Evolutionary conservation across 2,329 filamentous ascomycete species (phyloP), one percentile per base, ranked within the genome.

Genomic region (Diaporthe sp.): DNA sequence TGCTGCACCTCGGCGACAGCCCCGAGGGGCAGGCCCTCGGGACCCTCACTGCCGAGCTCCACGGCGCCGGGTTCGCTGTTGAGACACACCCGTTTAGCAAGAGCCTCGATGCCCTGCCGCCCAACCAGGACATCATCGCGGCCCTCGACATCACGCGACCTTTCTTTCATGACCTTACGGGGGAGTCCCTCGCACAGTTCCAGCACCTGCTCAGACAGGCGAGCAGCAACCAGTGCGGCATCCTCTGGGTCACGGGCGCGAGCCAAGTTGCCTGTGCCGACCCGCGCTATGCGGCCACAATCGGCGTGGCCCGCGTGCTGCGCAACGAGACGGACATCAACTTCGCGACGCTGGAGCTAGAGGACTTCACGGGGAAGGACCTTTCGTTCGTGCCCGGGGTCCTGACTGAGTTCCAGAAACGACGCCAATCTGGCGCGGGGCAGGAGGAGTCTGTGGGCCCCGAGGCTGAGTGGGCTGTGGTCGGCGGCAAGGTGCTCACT

Each of bases 181-280:
- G 31, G 22, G 47, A 8, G n/a, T n/a, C n/a, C n/a, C 34, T 73
- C 4, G 17, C 22, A 2, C 34, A n/a, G 15, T 65, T 73, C 47
- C 71, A 63, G 13, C 25, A 58, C 44, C 57, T 63, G 22, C 13
- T 61, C 37, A 42, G 22, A 1, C 39, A 44, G 34, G 49, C 22
- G 13, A 39, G 20, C 4, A 47, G 25, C 22, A 37, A 20, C 17
- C 22, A 65, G 47, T n/a, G 42, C n/a, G 71, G 76, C 6, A 58
- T 83, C 31, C 75, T 84, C 8, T 85, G 83, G 83, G 63, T 84
- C 10, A 84, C 83, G 2, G 78, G 79, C 2, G 77, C 79, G 1
- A 76, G 76, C 7, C 81, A 84, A 39, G 73, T 81, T 1, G 39
- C 72, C 0, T 83, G 81, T 61, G 15, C 34, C 6, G 78, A 82